A percentile compares a stretch with the other conserved stretches of the same genome.
These are phyloP conservation scores for Leptosphaerulina australis DNA, from an alignment of 2,329 filamentous ascomycete species.

Conservation along the genomic window DNA sequence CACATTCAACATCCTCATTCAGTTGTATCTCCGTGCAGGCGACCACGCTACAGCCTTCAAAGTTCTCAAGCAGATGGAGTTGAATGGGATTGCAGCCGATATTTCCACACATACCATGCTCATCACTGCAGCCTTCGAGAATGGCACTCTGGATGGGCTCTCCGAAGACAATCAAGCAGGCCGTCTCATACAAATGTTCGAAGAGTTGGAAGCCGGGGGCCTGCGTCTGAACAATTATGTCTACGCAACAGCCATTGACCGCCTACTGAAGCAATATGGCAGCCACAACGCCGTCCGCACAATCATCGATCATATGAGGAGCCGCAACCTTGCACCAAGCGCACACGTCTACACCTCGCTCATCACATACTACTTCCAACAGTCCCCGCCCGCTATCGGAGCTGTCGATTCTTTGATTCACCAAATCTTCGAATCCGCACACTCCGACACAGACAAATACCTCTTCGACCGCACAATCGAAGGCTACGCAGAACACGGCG, in stretches of 20 bases:
- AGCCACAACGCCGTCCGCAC: conserved; percentile 61
- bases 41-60: conserved; percentile 56
- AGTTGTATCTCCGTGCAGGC: conserved; percentile 60
- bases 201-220: conserved; percentile 60
- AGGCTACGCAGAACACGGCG: conserved; percentile 65
- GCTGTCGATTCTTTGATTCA: conserved; percentile 66
- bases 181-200: conserved; percentile 62
- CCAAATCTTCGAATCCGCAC: conserved; percentile 46
- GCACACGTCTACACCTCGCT: conserved; percentile 77
- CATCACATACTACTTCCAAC: conserved; percentile 68
- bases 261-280: conserved; percentile 58
- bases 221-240: conserved; percentile 66
- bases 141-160: conserved; percentile 52
- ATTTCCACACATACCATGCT: conserved; percentile 76
- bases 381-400: conserved; percentile 62
- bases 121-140: conserved; percentile 64
- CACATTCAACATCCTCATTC: conserved; percentile 73
- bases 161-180: conserved; percentile 57
- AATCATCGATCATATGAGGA: conserved; percentile 68
- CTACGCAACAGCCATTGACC: conserved; percentile 73
- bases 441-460: conserved; percentile 56
- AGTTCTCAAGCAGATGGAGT: conserved; percentile 66
- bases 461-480: conserved; percentile 75
- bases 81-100: conserved; percentile 63
- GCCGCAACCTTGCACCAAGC: conserved; percentile 59